These are phyloP conservation scores for Cotoneaster glaucophyllus DNA, from an alignment of 306 rosid species.

Conservation along the genomic window DNA sequence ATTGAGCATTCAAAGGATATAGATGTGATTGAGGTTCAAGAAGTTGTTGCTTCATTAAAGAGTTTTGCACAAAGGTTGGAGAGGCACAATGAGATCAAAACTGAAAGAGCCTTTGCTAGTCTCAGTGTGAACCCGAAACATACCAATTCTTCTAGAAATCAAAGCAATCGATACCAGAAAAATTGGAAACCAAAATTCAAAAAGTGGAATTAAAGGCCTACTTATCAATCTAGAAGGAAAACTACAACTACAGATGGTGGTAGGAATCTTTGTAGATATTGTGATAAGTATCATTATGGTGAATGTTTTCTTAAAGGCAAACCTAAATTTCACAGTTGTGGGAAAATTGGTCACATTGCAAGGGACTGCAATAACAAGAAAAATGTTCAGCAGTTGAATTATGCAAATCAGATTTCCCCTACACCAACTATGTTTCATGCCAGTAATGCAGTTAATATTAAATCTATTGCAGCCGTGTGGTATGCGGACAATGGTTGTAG, in stretches of 20 bases:
- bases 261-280: background rate
- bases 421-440: background rate
- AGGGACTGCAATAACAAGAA: background rate
- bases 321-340: background rate
- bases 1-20: too few species aligned
- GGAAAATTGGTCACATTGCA: background rate
- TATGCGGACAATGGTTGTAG: too few species aligned
- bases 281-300: background rate
- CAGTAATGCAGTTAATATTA: background rate
- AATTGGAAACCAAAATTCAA: background rate
- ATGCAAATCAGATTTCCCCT: rapidly evolving
- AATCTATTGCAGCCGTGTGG: too few species aligned
- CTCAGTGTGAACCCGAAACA: background rate
- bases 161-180: too few species aligned
- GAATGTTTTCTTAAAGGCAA: background rate
- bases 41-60: too few species aligned
- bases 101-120: background rate
- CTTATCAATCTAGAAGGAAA: background rate
- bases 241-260: background rate
- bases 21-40: too few species aligned
- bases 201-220: too few species aligned
- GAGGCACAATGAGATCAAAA: too few species aligned
- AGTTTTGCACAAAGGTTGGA: too few species aligned
- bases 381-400: background rate
- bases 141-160: background rate